Conservation (phyloP, 2,329 filamentous ascomycete genomes). For the Ophiocordyceps camponoti-floridani region DNA sequence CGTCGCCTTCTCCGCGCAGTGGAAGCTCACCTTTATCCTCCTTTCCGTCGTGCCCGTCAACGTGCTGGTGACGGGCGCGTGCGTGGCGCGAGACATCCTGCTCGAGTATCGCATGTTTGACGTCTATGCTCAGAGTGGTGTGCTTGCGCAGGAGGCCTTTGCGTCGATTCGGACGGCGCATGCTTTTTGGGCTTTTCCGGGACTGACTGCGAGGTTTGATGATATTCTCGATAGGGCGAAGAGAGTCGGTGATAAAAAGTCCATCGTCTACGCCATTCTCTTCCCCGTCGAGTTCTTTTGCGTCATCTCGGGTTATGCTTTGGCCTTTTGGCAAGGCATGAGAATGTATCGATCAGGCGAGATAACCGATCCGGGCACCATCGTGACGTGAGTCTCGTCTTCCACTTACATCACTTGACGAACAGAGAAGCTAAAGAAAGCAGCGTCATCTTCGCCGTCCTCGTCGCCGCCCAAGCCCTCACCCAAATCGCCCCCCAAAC, state of each 20-base stretch:
- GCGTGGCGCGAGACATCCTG: slow-evolving; percentile 19
- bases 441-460: slow-evolving; percentile 25
- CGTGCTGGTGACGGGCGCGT: slow-evolving; percentile 19
- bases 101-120: slow-evolving; percentile 25
- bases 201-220: slow-evolving; percentile 22
- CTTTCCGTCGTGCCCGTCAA: slow-evolving; percentile 25
- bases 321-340: slow-evolving; percentile 34
- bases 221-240: slow-evolving; percentile 21
- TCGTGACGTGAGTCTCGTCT: slow-evolving; percentile 16
- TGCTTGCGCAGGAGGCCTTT: slow-evolving; percentile 30
- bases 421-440: too few species aligned
- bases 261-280: slow-evolving; percentile 21
- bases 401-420: background rate
- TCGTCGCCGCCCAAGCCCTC: slow-evolving; percentile 25
- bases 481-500: slow-evolving; percentile 28
- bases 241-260: slow-evolving; percentile 22
- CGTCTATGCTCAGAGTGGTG: slow-evolving; percentile 22
- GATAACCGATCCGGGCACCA: slow-evolving; percentile 23
- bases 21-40: slow-evolving; percentile 25
- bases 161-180: slow-evolving; percentile 29
- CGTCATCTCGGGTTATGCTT: slow-evolving; percentile 26
- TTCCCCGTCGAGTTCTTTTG: slow-evolving; percentile 28
- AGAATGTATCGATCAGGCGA: slow-evolving; percentile 25
- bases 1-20: slow-evolving; percentile 21
- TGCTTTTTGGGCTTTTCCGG: slow-evolving; percentile 29